Evolutionary conservation across 805 yeast species (phyloP), one percentile per base, ranked within the genome.

Genomic region (Sungouiella thailandica): DNA sequence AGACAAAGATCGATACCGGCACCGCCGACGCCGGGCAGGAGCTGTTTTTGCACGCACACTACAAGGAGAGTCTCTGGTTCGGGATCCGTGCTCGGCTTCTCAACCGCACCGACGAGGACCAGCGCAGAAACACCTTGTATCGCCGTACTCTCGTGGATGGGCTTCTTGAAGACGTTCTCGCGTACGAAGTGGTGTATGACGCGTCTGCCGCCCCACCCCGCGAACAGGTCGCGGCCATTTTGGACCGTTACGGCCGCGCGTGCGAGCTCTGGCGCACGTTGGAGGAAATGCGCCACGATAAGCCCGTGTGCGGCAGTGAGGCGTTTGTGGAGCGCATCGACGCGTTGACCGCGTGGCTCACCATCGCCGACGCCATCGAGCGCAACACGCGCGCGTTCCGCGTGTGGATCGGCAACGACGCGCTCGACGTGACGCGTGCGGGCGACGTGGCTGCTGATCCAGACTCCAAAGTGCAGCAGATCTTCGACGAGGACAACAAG

Each of bases 361-460:
- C 87, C 6, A 78, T 86, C 24, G 76, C 88, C 0, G 74, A 71
- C 28, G 83, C 87, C 1, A 76, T 89, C 14, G 70, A 72, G 29
- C 59, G 76, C 23, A 88, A 82, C 48, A 63, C 80, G 2, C 60
- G 68, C 11, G 70, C 80, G 4, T 60, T 93, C 41, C 71, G 74
- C 40, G 57, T 69, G 27, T 88, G 96, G 96, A 85, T 88, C 4
- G 95, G 95, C 4, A 83, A 83, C 54, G 82, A 77, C 32, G 87
- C 80, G 22, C 58, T 83, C 17, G 93, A 87, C 50, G 76, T 87
- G 29, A 30, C 32, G 25, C 39, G 28, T 7, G 28, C 10, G 14
- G 11, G 16, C 3, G 8, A 10, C 6, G 7, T 9, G 16, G n/a
- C n/a, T n/a, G n/a, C n/a, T n/a, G n/a, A n/a, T n/a, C n/a, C n/a